Evolutionary conservation across 192 early-diverging fungal species (phyloP).

Genomic region (Coemansia sp.): DNA sequence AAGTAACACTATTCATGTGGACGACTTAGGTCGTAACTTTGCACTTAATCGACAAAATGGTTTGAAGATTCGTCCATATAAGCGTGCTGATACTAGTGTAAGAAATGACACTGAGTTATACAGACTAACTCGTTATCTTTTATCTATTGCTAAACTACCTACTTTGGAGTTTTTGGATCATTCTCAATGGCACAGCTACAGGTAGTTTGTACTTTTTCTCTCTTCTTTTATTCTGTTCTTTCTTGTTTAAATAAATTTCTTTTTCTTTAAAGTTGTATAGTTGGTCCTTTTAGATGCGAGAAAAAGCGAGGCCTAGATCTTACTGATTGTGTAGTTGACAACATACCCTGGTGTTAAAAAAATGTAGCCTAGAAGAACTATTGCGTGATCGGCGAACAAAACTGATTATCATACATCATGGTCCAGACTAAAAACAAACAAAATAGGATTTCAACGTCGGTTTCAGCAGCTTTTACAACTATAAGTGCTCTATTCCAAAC

Average conservation of each 20-base stretch:
- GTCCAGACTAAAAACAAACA: not conserved
- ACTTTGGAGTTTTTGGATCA: constrained; percentile 65
- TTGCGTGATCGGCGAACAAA: not conserved
- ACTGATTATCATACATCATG: not conserved
- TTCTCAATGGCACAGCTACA: constrained; percentile 52
- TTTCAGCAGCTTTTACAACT: not conserved
- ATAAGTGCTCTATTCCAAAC: not conserved
- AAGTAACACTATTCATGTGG: constrained; percentile 68
- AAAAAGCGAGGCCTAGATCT: not conserved
- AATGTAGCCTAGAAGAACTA: not conserved
- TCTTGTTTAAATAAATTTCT: not conserved
- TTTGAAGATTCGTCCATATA: constrained; percentile 66
- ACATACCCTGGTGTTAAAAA: not conserved
- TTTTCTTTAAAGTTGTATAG: not conserved
- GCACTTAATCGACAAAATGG: constrained; percentile 69
- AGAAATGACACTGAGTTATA: constrained; percentile 60
- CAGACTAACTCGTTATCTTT: constrained; percentile 60
- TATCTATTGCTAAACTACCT: constrained; percentile 54
- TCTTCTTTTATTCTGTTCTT: constrained; percentile 3
- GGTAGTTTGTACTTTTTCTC: not conserved
- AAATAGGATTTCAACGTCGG: not conserved
- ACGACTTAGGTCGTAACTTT: constrained; percentile 75
- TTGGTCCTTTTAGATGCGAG: too few relatives aligned
- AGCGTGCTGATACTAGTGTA: constrained; percentile 54
- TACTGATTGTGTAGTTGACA: not conserved